Evolutionary conservation across 2,329 filamentous ascomycete species (phyloP).

Genomic region (Pestalotiopsis sp.): DNA sequence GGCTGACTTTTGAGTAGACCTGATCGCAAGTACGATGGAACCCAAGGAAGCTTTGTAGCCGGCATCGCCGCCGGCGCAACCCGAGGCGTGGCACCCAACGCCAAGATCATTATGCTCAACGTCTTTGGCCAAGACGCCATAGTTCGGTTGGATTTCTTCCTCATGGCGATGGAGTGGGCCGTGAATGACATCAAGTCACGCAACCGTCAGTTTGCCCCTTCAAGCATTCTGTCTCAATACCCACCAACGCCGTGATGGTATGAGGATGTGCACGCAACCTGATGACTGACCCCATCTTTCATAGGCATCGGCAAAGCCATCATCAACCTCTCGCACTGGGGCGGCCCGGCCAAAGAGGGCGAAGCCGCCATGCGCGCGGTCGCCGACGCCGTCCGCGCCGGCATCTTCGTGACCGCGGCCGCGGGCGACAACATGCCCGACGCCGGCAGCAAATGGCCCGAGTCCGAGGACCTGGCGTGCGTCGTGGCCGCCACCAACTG

Average conservation of each 20-base stretch:
- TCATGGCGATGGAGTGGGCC: conserved; percentile 34
- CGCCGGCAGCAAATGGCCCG: conserved; percentile 20
- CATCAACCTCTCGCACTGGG: conserved; percentile 28
- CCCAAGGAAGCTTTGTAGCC: conserved; percentile 46
- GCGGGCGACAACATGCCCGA: conserved; percentile 25
- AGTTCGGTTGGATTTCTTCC: background rate
- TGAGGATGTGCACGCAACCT: background rate
- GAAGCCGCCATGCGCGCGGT: conserved; percentile 20
- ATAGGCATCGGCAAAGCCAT: conserved; percentile 21
- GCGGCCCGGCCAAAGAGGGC: conserved; percentile 25
- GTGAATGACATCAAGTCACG: conserved; percentile 16
- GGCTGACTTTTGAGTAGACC: background rate
- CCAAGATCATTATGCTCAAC: conserved; percentile 45
- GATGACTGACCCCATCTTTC: background rate
- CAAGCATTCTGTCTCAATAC: background rate
- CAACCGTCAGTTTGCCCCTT: conserved; percentile 14
- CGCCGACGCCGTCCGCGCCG: conserved; percentile 15
- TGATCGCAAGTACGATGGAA: conserved; percentile 31
- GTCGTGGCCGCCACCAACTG: conserved; percentile 19
- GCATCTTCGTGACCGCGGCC: conserved; percentile 21
- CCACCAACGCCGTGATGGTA: background rate
- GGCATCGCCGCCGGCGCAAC: conserved; percentile 40
- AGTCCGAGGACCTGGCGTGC: conserved; percentile 19
- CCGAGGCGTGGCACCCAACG: conserved; percentile 42
- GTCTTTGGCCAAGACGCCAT: conserved; percentile 35